These are phyloP conservation scores for Wickerhamiella infanticola DNA, from an alignment of 1,139 yeast genomes.

Conservation along the genomic window DNA sequence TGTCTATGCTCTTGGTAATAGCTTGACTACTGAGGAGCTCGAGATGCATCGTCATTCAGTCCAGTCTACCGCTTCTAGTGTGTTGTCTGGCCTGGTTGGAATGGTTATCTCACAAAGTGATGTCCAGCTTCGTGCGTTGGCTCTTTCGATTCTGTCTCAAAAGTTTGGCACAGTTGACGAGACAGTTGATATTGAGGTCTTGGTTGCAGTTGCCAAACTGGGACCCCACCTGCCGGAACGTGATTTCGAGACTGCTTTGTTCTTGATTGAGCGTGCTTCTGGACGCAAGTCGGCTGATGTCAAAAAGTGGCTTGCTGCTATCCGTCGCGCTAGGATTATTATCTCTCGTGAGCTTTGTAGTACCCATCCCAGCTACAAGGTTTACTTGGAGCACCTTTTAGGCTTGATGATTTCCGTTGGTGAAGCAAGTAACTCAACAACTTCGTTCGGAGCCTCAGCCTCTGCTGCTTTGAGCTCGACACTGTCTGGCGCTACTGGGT, in stretches of 20 bases:
- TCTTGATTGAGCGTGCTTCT: constrained; percentile 22
- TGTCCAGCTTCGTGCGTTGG: constrained; percentile 61
- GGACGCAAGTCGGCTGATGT: constrained; percentile 4
- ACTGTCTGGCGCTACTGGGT: background rate
- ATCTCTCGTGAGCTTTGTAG: constrained; percentile 31
- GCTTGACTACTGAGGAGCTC: constrained; percentile 41
- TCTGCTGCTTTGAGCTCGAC: background rate
- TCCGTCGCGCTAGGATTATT: constrained; percentile 12
- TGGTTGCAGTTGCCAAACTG: constrained; percentile 43
- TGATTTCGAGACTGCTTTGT: constrained; percentile 41
- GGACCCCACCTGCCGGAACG: constrained; percentile 44
- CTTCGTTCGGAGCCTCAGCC: background rate
- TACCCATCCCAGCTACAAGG: constrained; percentile 34
- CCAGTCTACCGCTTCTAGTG: constrained; percentile 47
- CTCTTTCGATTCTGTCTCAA: constrained; percentile 71
- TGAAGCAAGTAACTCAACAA: constrained; percentile 27
- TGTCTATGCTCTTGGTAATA: constrained; percentile 67
- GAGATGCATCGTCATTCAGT: constrained; percentile 4
- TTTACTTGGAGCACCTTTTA: constrained; percentile 52
- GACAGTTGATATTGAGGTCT: constrained; percentile 25
- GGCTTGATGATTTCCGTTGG: constrained; percentile 61
- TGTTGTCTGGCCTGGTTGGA: constrained; percentile 56
- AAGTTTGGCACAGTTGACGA: constrained; percentile 40
- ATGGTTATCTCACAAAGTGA: constrained; percentile 58
- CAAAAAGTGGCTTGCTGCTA: constrained; percentile 7